Percentiles rank a stretch among this genome's conserved stretches.
Conservation (phyloP, 768 basidiomycete species). For the Lactifluus hygrophoroides region DNA sequence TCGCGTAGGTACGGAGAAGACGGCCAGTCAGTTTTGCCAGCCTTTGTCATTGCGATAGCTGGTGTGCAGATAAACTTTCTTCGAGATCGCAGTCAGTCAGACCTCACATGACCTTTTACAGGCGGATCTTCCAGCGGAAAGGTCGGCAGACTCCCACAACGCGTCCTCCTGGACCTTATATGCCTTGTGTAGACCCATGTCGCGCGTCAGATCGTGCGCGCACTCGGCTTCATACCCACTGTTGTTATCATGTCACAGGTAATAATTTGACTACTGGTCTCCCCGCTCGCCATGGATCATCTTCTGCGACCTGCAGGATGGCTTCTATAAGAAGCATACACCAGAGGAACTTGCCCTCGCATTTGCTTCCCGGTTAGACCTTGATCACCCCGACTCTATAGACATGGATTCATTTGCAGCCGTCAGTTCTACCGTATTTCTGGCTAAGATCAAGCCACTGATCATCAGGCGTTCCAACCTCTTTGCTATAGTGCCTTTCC, state of each 20-base stretch:
- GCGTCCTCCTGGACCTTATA: constrained; percentile 1
- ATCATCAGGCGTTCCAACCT: background rate
- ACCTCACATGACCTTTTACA: background rate
- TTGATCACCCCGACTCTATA: constrained; percentile 89
- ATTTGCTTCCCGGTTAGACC: constrained; percentile 70
- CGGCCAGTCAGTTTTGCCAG: constrained; percentile 58
- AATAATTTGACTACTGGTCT: constrained; percentile 3
- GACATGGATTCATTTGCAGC: constrained; percentile 82
- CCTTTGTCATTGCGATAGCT: constrained; percentile 80
- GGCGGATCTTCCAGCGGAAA: constrained; percentile 86
- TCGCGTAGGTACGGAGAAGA: constrained; percentile 65
- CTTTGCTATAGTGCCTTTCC: constrained; percentile 53
- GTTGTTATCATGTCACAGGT: constrained; percentile 91
- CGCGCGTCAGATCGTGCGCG: constrained; percentile 69
- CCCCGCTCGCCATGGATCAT: background rate
- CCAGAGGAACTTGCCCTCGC: constrained; percentile 79
- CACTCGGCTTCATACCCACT: constrained; percentile 75
- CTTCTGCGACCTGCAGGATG: constrained; percentile 49
- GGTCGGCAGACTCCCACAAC: constrained; percentile 31
- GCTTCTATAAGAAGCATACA: constrained; percentile 81
- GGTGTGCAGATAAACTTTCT: constrained; percentile 33
- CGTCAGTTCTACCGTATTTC: constrained; percentile 35
- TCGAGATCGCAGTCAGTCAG: background rate
- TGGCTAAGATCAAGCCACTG: background rate
- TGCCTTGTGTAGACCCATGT: constrained; percentile 60